Evolutionary conservation across 345 rosid species (phyloP), one percentile per base, ranked within the genome.

Genomic region (Linum tenue): DNA sequence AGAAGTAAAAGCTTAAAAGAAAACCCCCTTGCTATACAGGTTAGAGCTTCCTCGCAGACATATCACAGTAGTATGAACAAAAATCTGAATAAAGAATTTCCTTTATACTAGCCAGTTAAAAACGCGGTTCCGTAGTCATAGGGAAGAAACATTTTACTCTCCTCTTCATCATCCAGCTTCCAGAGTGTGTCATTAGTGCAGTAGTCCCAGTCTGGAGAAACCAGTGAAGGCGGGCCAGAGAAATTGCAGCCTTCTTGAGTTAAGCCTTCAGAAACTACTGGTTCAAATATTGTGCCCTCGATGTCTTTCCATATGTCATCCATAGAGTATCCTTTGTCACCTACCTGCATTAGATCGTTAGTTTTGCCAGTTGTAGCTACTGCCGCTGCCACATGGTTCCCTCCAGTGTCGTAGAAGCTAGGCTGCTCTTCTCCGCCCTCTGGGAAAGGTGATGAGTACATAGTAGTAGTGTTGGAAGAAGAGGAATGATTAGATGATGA

Each of bases 261-360:
- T 69, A 81, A 84, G 55, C 82, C 78, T 39, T 78, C 79, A 72
- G 70, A 68, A 66, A 79, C 6, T 7, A 48, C 75, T 2, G 89
- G 92, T 73, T 78, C 81, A 35, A 80, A 22, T 22, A 22, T 77
- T 10, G 60, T 75, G 70, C 75, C 77, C 48, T 81, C 89, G 63
- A 92, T 85, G 66, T 92, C 98, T 70, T 79, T 83, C 98, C 98
- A 92, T 72, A 92, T 77, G 36, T 92, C 97, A 70, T 94, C 99
- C 95, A 88, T 77, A 3, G 86, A 70, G 67, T 73, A 60, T 17
- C 81, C 85, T 7, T 70, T 83, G 69, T 80, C 90, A 39, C 42
- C 67, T 55, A 67, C 83, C 57, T 83, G 76, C 10, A 64, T 72
- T 22, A 73, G 79, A 69, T 78, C 80, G 17, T 65, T 71, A 65